These are phyloP conservation scores for Hortiboletus campestris DNA, from an alignment of 768 basidiomycete genomes.

Conservation along the genomic window DNA sequence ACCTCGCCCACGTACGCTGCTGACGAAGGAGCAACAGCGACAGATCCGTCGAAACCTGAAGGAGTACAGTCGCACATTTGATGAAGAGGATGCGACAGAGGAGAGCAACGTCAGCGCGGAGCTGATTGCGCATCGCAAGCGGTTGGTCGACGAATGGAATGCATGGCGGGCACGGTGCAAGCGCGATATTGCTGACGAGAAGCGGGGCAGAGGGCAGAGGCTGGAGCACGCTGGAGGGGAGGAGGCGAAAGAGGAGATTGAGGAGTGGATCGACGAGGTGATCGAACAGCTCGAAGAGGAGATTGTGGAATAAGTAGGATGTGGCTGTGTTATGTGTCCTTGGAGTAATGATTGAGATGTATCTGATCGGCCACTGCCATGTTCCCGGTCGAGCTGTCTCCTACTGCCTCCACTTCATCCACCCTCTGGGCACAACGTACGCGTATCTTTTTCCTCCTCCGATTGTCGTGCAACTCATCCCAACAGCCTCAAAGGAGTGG, in stretches of 20 bases:
- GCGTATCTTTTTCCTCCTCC: constrained; percentile 4
- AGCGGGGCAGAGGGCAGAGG: constrained; percentile 38
- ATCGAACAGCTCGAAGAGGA: constrained; percentile 90
- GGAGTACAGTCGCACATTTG: constrained; percentile 88
- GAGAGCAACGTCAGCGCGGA: constrained; percentile 95
- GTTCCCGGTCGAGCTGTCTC: constrained; percentile 29
- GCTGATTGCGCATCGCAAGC: constrained; percentile 82
- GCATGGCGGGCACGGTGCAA: constrained; percentile 83
- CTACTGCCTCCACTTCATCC: constrained; percentile 44
- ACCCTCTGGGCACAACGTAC: constrained; percentile 77
- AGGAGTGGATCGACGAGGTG: constrained; percentile 92
- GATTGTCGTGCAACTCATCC: neutral
- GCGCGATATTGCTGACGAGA: constrained; percentile 61
- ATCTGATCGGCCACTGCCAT: constrained; percentile 29
- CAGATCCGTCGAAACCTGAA: constrained; percentile 84
- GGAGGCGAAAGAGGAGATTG: constrained; percentile 81
- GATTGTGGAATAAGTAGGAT: constrained; percentile 46
- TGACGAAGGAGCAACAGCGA: constrained; percentile 85
- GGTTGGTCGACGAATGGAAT: constrained; percentile 98
- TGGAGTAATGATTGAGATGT: neutral
- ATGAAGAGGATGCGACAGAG: constrained; percentile 95
- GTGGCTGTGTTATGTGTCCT: constrained; percentile 24
- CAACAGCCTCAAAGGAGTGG: constrained; percentile 84
- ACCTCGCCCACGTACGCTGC: constrained; percentile 85
- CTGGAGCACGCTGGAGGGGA: constrained; percentile 39